Base-by-base conservation (phyloP, 768 basidiomycete species). In the Kwoniella newhampshirensis region DNA sequence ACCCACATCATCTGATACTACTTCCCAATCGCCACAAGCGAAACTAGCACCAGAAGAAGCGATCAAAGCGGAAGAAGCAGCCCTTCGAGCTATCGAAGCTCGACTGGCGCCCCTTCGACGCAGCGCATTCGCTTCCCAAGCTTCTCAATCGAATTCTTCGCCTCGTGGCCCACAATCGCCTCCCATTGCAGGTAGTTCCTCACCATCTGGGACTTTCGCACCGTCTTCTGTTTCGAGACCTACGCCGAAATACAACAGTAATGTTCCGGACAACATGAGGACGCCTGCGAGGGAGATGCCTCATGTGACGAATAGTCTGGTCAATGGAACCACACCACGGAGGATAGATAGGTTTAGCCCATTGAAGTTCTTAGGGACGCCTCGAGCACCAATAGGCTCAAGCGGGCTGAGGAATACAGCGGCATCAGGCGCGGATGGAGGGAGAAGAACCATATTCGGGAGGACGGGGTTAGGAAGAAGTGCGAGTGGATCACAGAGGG, bases 11-110 rank as follows among this genome's bases (percentile, higher is more conserved):
- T 42, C 27, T 13, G 11, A 53, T n/a, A 20, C 45, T 26, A 23
- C n/a, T 21, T 25, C 40, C 41, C 9, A 26, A 35, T 4, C 54
- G 13, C 52, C 41, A 7, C 40, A 51, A 27, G 32, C 60, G 4
- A 64, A 64, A 39, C 35, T 69, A 20, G 43, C 60, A 2, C 57
- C 66, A 0, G 75, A 74, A 27, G 71, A 74, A 44, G 68, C 66
- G 32, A 61, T 76, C 47, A 65, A 64, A 56, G 62, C 62, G 2
- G 75, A 76, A 60, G 75, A 76, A 54, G 66, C 56, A 7, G 64
- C 67, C 12, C 44, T 76, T 9, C 59, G 62, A 28, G 55, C 41
- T 2, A 54, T 76, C 13, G 75, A 76, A 59, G 58, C 60, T 1
- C 44, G 63, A n/a, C 36, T 74, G 1, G 57, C 54, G 12, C 60